These are phyloP conservation scores for Dichomitus squalens DNA, from an alignment of 1,284 basidiomycete species.

Conservation along the genomic window DNA sequence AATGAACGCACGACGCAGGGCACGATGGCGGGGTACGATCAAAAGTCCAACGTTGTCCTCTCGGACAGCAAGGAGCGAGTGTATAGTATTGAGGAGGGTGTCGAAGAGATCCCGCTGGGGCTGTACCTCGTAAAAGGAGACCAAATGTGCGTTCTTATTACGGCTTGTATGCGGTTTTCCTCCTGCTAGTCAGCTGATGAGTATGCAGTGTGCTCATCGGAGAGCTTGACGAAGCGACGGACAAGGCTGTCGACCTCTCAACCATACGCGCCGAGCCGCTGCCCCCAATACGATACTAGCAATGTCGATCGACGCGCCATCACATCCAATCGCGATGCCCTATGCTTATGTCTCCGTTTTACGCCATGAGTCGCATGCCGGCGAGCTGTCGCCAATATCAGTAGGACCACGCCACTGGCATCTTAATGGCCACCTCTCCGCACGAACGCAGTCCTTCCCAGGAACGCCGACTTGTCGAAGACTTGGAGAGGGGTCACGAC, in stretches of 20 bases:
- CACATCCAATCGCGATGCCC: background rate
- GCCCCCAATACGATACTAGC: constrained; percentile 72
- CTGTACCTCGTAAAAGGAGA: constrained; percentile 97
- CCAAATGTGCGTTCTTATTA: constrained; percentile 77
- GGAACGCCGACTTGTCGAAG: too few relatives aligned
- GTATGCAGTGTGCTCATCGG: constrained; percentile 82
- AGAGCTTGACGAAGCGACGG: constrained; percentile 86
- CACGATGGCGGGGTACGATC: constrained; percentile 87
- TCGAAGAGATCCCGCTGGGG: constrained; percentile 95
- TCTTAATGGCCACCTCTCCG: too few relatives aligned
- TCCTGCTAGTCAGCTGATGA: too few relatives aligned
- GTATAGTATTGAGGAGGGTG: constrained; percentile 87
- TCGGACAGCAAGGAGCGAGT: constrained; percentile 91
- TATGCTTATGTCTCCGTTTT: background rate
- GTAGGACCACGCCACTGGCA: too few relatives aligned
- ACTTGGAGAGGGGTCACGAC: background rate
- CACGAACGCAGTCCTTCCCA: too few relatives aligned
- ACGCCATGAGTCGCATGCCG: background rate
- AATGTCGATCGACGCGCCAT: too few relatives aligned
- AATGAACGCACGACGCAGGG: constrained; percentile 58
- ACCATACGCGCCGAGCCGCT: constrained; percentile 89
- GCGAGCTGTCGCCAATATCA: background rate
- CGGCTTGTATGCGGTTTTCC: background rate
- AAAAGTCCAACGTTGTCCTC: constrained; percentile 92
- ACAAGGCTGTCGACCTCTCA: constrained; percentile 78